These are phyloP conservation scores for Sugiyamaella pinicola DNA, from an alignment of 1,139 yeast species.

Conservation along the genomic window DNA sequence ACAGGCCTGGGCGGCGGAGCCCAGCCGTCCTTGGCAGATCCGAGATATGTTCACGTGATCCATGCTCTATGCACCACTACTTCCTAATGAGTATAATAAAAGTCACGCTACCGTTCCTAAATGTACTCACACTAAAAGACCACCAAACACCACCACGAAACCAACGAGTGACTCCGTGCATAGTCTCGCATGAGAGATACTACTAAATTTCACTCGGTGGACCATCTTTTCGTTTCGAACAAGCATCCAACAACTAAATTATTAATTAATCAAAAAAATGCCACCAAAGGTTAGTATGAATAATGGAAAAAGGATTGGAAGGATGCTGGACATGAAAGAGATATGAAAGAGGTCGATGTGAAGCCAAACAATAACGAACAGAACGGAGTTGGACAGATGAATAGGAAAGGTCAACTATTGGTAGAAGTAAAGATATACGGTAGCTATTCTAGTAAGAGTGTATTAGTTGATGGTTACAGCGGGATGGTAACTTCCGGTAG, in stretches of 20 bases:
- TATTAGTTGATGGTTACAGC: too few relatives aligned
- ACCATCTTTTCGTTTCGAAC: slow-evolving; percentile 13
- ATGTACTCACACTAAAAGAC: not conserved
- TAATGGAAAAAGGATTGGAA: not conserved
- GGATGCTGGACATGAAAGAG: not conserved
- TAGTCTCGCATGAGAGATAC: slow-evolving; percentile 10
- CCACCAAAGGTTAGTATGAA: slow-evolving; percentile 17
- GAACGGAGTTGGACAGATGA: too few relatives aligned
- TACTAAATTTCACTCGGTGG: slow-evolving; percentile 11
- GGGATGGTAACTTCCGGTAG: too few relatives aligned
- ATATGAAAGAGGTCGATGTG: not conserved
- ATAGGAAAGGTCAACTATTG: too few relatives aligned
- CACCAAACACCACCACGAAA: not conserved
- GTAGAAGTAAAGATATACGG: too few relatives aligned
- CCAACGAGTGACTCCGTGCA: slow-evolving; percentile 1
- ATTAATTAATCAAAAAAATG: slow-evolving; percentile 16
- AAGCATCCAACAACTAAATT: slow-evolving; percentile 14
- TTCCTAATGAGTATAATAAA: not conserved
- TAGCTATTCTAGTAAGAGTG: too few relatives aligned
- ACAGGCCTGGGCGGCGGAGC: too few relatives aligned
- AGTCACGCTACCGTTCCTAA: not conserved
- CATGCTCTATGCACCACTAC: too few relatives aligned
- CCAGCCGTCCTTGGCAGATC: too few relatives aligned
- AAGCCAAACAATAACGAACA: too few relatives aligned
- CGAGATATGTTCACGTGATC: not conserved